Evolutionary conservation across 2,329 filamentous ascomycete genomes (phyloP).

Genomic region (Allantophomopsis cytisporea): DNA sequence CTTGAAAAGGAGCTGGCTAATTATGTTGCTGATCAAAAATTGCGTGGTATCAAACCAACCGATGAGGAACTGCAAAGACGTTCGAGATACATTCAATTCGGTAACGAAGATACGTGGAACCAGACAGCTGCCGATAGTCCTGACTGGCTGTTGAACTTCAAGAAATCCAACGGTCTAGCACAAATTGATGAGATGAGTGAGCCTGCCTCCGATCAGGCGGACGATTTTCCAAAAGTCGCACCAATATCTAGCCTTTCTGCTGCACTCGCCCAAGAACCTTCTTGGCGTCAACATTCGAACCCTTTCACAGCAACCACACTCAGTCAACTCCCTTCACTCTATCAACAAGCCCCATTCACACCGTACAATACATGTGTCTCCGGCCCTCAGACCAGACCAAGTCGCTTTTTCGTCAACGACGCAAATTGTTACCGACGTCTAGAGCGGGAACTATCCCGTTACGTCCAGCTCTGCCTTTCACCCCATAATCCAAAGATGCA

Average conservation of each 20-base stretch:
- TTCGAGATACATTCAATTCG: slow-evolving; percentile 47
- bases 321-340: too few species aligned
- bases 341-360: too few species aligned
- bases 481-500: slow-evolving; percentile 46
- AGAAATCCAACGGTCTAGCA: slow-evolving; percentile 14
- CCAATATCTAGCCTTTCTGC: too few species aligned
- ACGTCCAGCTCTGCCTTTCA: slow-evolving; percentile 37
- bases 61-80: slow-evolving; percentile 41
- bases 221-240: too few species aligned
- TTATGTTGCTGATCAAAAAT: slow-evolving; percentile 31
- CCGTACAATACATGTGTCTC: too few species aligned
- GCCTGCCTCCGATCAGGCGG: neutral
- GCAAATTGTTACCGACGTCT: slow-evolving; percentile 46
- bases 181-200: slow-evolving; percentile 7
- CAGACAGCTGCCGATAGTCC: slow-evolving; percentile 45
- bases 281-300: neutral
- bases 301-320: neutral
- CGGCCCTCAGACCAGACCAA: slow-evolving; percentile 4
- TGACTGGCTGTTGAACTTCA: slow-evolving; percentile 39
- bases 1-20: slow-evolving; percentile 40
- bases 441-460: slow-evolving; percentile 37
- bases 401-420: slow-evolving; percentile 38
- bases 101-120: slow-evolving; percentile 49
- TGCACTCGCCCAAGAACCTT: too few species aligned
- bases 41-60: slow-evolving; percentile 30